Base-by-base conservation (phyloP, 2,329 filamentous ascomycete species). In the Diaporthe sp. region DNA sequence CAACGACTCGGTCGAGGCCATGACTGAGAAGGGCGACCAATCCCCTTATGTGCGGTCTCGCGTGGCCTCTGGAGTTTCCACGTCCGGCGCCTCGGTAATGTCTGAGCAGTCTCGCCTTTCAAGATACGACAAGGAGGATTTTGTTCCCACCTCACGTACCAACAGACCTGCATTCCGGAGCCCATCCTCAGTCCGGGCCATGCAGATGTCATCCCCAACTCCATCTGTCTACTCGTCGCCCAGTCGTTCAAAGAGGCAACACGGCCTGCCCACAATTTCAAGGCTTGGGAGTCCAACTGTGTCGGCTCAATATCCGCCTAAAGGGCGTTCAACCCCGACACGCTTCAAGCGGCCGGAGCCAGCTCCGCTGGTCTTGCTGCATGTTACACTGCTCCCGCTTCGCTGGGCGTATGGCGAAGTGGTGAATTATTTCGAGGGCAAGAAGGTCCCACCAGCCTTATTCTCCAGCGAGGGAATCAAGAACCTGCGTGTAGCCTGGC, bases 311-410 rank as follows among this genome's bases (percentile, higher is more conserved):
- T 89, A 87, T 76, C 89, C 88, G 4, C 87, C 88, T 32, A 91
- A 89, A 80, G 87, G 86, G 77, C 83, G 82, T 61, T 81, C 82
- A 6, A 92, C 91, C 7, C 88, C 91, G 1, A 86, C 88, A 27
- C 85, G 91, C 9, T 89, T 93, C 80, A 90, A 88, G 82, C 80
- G 83, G 39, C 86, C 85, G 77, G 88, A 88, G 71, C 89, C 90
- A 65, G 81, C 86, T n/a, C 94, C 94, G 3, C 87, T 97, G 2
- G 93, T 97, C 1, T 85, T 97, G 61, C 86, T 97, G 5, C 94
- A 97, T 78, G 92, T 94, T 47, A 96, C 94, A 0, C 86, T 96
- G 0, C 85, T 97, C 7, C 94, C 94, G 0, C 86, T 94, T 13
- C 87, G 91, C 53, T 90, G 93, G 86, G 86, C 87, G 0, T 95